Base-by-base conservation (phyloP, 2,329 filamentous ascomycete species). In the Colletotrichum liaoningense region DNA sequence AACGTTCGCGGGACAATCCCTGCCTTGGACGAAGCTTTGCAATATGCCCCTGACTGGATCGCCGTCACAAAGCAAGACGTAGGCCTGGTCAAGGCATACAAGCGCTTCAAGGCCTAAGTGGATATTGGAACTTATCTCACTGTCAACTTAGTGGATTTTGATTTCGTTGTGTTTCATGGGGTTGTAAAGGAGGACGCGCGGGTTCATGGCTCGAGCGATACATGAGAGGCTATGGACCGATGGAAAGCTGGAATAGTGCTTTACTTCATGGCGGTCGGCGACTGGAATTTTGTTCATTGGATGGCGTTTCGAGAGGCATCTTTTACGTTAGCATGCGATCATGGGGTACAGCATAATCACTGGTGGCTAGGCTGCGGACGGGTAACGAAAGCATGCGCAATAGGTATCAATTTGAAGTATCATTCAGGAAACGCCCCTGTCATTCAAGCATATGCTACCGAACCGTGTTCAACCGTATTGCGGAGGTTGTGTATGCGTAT, bases 21-120 rank as follows among this genome's bases (percentile, higher is more conserved):
- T 0, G 95, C 95, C 1, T 89, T 96, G 64, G 93, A 97, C 77
- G 95, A 98, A 83, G 87, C 94, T 62, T 85, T 89, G 77, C 89
- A 92, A 80, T 98, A 92, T 83, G 88, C 92, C 77, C 97, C 97
- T 0, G 85, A 87, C 5, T 99, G 97, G 97, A 91, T 91, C 7
- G 92, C 92, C 11, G 86, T 95, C 33, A 92, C 91, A 4, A 98
- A 98, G 84, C 22, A 33, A 3, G 35, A 12, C 12, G 72, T 68
- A 5, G 74, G 63, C 3, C 67, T 75, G 5, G 74, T 75, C 19
- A 46, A 67, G 33, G 72, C 60, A 19, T 7, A n/a, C 24, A 66
- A 72, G 58, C 30, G 52, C 3, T 72, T 75, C 16, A 26, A 14
- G 11, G 46, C 55, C 1, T 68, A 38, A 68, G 28, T 9, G 8